These are phyloP conservation scores for Aspergillus bombycis DNA, from an alignment of 2,329 filamentous ascomycete species.

Conservation along the genomic window DNA sequence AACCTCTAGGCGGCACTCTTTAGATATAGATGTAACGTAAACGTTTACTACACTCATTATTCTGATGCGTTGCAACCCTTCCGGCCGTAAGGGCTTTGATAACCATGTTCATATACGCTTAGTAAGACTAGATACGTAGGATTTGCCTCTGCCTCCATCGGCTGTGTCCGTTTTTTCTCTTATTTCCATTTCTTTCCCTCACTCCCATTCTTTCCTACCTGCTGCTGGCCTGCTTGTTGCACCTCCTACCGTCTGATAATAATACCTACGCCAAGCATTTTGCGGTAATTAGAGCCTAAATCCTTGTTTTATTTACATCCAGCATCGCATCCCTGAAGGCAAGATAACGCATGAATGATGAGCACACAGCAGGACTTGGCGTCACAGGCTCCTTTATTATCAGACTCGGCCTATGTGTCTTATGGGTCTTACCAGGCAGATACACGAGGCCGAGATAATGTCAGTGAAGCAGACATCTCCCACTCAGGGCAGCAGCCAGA, in stretches of 20 bases:
- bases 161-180: not conserved
- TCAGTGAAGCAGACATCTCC: conserved; percentile 18
- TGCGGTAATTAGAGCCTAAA: not conserved
- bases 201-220: not conserved
- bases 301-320: not conserved
- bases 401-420: not conserved
- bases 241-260: not conserved
- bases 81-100: no score
- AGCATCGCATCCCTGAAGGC: not conserved
- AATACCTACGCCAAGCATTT: not conserved
- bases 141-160: not conserved
- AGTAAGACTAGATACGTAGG: not conserved
- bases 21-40: no score
- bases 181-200: not conserved
- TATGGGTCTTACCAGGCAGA: not conserved
- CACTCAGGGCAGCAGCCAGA: conserved; percentile 11
- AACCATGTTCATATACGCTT: no score
- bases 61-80: no score
- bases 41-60: no score
- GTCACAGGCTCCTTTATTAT: not conserved
- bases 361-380: not conserved
- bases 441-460: not conserved
- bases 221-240: not conserved
- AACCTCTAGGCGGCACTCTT: no score
- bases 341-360: not conserved